Evolutionary conservation across 768 basidiomycete species (phyloP).

Genomic region (Mrakia hoshinonis): DNA sequence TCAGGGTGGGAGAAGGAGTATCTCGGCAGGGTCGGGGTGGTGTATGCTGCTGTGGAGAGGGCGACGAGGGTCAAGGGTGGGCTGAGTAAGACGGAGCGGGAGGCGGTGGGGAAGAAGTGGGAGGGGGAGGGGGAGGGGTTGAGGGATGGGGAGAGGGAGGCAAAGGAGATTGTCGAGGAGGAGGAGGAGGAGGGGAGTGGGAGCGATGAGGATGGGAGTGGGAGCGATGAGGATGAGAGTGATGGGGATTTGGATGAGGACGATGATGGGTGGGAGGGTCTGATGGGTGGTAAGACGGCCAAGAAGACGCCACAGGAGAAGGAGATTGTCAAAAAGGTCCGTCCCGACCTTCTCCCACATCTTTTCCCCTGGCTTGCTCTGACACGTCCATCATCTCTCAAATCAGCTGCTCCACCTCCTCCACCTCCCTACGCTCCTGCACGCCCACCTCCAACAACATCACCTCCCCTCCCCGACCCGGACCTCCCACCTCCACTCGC

Average conservation of each 20-base stretch:
- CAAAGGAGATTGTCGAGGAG: constrained; percentile 18
- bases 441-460: not conserved
- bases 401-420: not conserved
- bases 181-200: not conserved
- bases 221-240: not conserved
- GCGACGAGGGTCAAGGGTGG: not conserved
- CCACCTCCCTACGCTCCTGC: not conserved
- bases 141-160: constrained; percentile 20
- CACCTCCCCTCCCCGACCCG: not conserved
- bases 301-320: constrained; percentile 10
- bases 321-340: constrained; percentile 2
- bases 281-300: constrained; percentile 13
- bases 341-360: not conserved
- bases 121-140: constrained; percentile 1
- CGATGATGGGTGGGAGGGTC: constrained; percentile 20
- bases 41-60: not conserved
- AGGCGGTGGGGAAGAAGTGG: constrained; percentile 4
- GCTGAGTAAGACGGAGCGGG: not conserved
- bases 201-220: not conserved
- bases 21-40: not conserved
- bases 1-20: not conserved
- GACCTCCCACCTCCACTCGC: not conserved
- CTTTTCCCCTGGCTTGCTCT: not conserved
- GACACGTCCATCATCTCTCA: not conserved
- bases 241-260: not conserved